phyloP scores from a whole-genome alignment of 2,329 filamentous ascomycete genomes.

The Pezicula neosporulosa region DNA sequence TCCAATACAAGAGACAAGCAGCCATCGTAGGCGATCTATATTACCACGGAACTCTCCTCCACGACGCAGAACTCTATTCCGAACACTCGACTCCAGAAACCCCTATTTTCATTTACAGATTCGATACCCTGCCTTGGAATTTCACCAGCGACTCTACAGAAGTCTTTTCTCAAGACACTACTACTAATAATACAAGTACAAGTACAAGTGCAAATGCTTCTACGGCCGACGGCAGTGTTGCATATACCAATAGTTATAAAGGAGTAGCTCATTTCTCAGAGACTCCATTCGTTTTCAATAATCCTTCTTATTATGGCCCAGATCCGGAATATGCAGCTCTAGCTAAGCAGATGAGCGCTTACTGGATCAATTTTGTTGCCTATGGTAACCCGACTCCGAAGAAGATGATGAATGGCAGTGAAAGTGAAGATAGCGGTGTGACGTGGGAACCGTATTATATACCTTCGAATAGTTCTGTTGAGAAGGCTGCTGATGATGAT shows the following conservation, averaged over 20 bases:
- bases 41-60: not conserved
- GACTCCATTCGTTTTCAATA: not conserved
- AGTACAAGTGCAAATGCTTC: not conserved
- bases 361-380: slow-evolving; percentile 1
- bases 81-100: not conserved
- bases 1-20: not conserved
- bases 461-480: not conserved
- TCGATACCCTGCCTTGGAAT: not conserved
- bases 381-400: not conserved
- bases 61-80: not conserved
- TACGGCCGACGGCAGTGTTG: not conserved
- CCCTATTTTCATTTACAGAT: not conserved
- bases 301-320: not conserved
- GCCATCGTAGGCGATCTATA: not conserved
- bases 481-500: not conserved
- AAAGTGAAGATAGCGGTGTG: not conserved
- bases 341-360: not conserved
- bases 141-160: not conserved
- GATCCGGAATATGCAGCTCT: not conserved
- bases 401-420: not conserved
- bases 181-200: too few species aligned
- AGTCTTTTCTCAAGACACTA: not conserved
- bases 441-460: not conserved
- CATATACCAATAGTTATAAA: not conserved
- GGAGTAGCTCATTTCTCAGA: not conserved